phyloP scores from a whole-genome alignment of 2,329 filamentous ascomycete genomes.

The Colletotrichum sp. region DNA sequence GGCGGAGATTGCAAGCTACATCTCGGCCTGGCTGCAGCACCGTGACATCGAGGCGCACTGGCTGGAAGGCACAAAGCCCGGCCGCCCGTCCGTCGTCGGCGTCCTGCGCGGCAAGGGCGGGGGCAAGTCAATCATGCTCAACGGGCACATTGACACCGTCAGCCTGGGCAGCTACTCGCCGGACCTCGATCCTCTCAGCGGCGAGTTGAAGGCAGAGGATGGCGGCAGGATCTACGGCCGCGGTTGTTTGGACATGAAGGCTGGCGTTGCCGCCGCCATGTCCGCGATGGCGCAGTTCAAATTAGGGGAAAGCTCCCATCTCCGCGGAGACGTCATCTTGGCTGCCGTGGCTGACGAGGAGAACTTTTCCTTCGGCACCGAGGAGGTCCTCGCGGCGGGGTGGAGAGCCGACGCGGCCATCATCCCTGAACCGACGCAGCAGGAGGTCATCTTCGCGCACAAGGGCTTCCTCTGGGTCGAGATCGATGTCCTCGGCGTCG shows the following conservation, averaged over 20 bases:
- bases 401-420: constrained; percentile 59
- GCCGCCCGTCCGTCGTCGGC: constrained; percentile 56
- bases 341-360: constrained; percentile 62
- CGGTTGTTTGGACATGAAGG: constrained; percentile 57
- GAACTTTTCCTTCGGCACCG: constrained; percentile 53
- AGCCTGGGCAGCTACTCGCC: constrained; percentile 46
- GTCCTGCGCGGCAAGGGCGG: constrained; percentile 50
- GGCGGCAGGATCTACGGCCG: constrained; percentile 47
- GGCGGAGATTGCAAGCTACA: constrained; percentile 48
- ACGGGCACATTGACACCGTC: constrained; percentile 60
- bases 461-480: constrained; percentile 56
- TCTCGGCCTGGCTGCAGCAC: constrained; percentile 55
- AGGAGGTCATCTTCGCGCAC: constrained; percentile 48
- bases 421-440: constrained; percentile 51
- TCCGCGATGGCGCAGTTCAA: constrained; percentile 33
- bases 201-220: constrained; percentile 36
- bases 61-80: constrained; percentile 45
- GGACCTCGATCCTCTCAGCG: constrained; percentile 48
- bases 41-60: constrained; percentile 55
- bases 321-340: constrained; percentile 56
- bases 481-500: constrained; percentile 44
- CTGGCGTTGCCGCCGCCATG: constrained; percentile 52
- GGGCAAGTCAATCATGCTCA: constrained; percentile 56
- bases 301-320: constrained; percentile 37
- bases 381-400: constrained; percentile 53